Percentiles rank a stretch among this genome's conserved stretches.
These are phyloP conservation scores for Chlorophyllum brunneum DNA, from an alignment of 768 basidiomycete species.

Conservation along the genomic window DNA sequence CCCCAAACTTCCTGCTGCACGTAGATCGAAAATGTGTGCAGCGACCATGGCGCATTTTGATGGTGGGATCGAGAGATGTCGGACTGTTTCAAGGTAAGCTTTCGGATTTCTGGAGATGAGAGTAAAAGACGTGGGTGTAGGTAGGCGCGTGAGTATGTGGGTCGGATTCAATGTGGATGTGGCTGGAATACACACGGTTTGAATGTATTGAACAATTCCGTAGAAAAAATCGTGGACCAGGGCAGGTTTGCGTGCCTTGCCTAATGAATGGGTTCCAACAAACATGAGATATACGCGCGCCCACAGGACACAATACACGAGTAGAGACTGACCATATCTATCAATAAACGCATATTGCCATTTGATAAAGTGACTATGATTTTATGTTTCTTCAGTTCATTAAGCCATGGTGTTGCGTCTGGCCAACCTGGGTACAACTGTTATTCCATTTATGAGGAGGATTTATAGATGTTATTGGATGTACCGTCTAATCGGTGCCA, in stretches of 20 bases:
- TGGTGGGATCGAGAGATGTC: constrained; percentile 47
- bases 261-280: constrained; percentile 27
- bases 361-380: constrained; percentile 59
- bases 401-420: constrained; percentile 46
- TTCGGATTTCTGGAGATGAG: constrained; percentile 38
- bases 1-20: constrained; percentile 47
- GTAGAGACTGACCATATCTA: constrained; percentile 58
- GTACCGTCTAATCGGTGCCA: constrained; percentile 61
- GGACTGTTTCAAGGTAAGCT: constrained; percentile 45
- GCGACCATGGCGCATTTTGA: constrained; percentile 61
- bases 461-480: too few species aligned
- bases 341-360: constrained; percentile 55
- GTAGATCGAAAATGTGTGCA: constrained; percentile 55
- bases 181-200: too few species aligned
- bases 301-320: neutral
- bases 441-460: too few species aligned
- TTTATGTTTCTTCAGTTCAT: constrained; percentile 44
- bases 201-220: constrained; percentile 56
- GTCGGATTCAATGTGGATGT: too few species aligned
- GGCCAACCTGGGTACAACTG: constrained; percentile 67
- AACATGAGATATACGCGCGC: neutral
- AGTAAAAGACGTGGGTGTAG: neutral
- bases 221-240: constrained; percentile 61
- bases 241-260: constrained; percentile 59
- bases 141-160: too few species aligned